Base-by-base conservation (phyloP, 768 basidiomycete genomes). In the Auricularia auricula-judae region DNA sequence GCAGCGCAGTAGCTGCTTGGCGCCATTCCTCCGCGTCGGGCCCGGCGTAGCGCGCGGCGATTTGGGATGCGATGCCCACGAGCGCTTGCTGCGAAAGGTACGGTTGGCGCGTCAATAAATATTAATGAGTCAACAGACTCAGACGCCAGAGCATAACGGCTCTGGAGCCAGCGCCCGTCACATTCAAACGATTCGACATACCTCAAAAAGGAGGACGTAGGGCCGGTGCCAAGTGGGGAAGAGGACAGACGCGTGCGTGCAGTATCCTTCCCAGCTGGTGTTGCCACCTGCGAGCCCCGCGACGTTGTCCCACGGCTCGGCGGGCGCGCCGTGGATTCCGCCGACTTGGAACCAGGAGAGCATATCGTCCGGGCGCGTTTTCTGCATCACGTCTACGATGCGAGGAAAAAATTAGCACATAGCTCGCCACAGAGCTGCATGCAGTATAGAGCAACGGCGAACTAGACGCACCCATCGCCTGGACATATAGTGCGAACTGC, bases 201-300 rank as follows among this genome's bases (percentile, higher is more conserved):
- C 83, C 76, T 85, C 83, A 65, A 77, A 78, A 1, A 83, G 71
- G 39, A 77, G 70, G 33, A 84, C 70, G 66, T 84, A 84, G 2
- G 82, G 81, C 61, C 84, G 72, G 67, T 85, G 83, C 80, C 81
- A 84, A 3, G 80, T 82, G 7, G 82, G 82, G 75, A 84, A 84
- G 10, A 83, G 72, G 8, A 79, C 74, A 1, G 78, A 79, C 16
- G 80, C 80, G 69, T 85, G 84, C n/a, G 77, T 78, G 68, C 83
- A 84, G 67, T 84, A 84, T 3, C 83, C 83, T n/a, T 74, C 72
- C 74, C 74, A 78, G 7, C 66, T 65, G 7, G 1, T 76, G 71
- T 36, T 71, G 29, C 29, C 29, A 29, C 29, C 29, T 29, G 11
- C 61, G 34, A 23, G 70, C 67, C 4, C 63, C 23, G 74, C 76